These are phyloP conservation scores for Zymoseptoria pseudotritici DNA, from an alignment of 2,329 filamentous ascomycete genomes.

Conservation along the genomic window DNA sequence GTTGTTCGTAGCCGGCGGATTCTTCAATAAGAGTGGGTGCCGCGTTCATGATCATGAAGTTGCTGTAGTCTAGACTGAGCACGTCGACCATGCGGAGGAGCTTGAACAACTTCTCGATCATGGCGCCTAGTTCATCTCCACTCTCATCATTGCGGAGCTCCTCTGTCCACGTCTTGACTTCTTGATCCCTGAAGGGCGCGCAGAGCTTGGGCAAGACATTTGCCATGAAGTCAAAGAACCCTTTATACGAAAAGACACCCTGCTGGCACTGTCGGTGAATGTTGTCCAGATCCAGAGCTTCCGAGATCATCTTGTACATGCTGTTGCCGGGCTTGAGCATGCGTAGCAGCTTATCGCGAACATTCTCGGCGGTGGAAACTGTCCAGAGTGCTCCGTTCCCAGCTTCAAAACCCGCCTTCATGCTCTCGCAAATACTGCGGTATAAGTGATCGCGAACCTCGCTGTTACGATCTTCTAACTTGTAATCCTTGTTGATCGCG, in stretches of 20 bases:
- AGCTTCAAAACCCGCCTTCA: constrained; percentile 55
- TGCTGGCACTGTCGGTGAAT: constrained; percentile 61
- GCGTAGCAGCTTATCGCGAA: constrained; percentile 64
- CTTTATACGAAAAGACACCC: constrained; percentile 72
- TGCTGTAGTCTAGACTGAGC: constrained; percentile 74
- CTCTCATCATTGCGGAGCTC: constrained; percentile 36
- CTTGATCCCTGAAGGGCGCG: constrained; percentile 69
- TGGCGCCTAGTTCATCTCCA: constrained; percentile 47
- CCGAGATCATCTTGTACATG: constrained; percentile 67
- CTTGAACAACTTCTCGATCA: constrained; percentile 69
- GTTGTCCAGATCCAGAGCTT: constrained; percentile 66
- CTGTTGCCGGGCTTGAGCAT: constrained; percentile 63
- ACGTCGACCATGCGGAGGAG: constrained; percentile 69
- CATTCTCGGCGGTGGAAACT: constrained; percentile 61
- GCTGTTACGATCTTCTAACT: constrained; percentile 56
- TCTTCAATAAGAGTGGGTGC: constrained; percentile 66
- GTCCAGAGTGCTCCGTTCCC: constrained; percentile 62
- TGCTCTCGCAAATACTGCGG: constrained; percentile 52
- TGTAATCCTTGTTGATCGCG: constrained; percentile 70
- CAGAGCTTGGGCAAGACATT: constrained; percentile 70
- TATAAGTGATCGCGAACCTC: constrained; percentile 52
- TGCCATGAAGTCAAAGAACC: constrained; percentile 70
- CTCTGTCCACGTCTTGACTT: constrained; percentile 61
- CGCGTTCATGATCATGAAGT: constrained; percentile 67
- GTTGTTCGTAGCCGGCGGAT: constrained; percentile 65